A percentile compares a stretch with the other conserved stretches of the same genome.
phyloP scores from a whole-genome alignment of 352 stramenopile genomes.

The Phytophthora citrophthora region DNA sequence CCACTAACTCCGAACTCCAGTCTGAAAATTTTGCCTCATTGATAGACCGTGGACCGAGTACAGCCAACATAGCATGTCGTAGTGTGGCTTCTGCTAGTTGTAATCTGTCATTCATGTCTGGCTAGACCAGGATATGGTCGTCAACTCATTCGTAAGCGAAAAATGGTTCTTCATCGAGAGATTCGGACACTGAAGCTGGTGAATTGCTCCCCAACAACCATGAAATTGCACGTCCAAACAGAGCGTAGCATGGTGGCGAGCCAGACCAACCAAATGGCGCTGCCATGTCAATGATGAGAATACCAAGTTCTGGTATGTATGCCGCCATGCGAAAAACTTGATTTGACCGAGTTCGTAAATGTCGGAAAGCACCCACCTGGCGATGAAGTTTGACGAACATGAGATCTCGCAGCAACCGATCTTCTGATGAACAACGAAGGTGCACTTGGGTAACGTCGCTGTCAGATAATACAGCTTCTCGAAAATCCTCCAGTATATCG shows the following conservation, averaged over 20 bases:
- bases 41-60: conserved; percentile 21
- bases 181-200: conserved; percentile 6
- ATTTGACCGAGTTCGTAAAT: too few species aligned
- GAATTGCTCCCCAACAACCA: conserved; percentile 19
- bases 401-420: too few species aligned
- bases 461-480: too few species aligned
- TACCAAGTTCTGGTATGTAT: too few species aligned
- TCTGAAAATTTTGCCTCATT: conserved; percentile 37
- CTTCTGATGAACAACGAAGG: too few species aligned
- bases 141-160: conserved; percentile 44
- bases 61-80: conserved; percentile 27
- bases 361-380: too few species aligned
- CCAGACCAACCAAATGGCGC: conserved; percentile 14
- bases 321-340: too few species aligned
- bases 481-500: too few species aligned
- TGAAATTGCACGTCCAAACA: conserved; percentile 18
- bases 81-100: conserved; percentile 17
- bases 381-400: too few species aligned
- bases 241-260: conserved; percentile 18
- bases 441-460: too few species aligned
- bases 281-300: not conserved
- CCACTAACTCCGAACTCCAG: conserved; percentile 15
- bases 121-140: conserved; percentile 38
- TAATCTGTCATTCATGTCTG: not conserved
- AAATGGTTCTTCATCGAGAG: conserved; percentile 11